phyloP scores from a whole-genome alignment of 441 rosid species.

The Jatropha podagrica region DNA sequence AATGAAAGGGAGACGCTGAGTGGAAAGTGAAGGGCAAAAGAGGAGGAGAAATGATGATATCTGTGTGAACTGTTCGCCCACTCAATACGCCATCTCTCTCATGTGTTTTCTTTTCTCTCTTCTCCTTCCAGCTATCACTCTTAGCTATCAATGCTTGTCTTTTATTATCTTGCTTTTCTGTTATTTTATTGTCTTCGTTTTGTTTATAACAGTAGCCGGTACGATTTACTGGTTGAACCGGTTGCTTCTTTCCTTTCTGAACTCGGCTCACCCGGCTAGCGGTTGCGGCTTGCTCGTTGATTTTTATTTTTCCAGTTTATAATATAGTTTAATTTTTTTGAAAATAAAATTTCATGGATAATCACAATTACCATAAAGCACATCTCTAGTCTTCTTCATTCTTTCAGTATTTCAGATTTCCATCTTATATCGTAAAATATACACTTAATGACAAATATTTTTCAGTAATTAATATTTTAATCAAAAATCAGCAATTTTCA shows the following conservation, averaged over 20 bases:
- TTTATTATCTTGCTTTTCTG: slow-evolving; percentile 16
- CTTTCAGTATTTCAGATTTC: too few species aligned
- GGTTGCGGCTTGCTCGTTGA: too few species aligned
- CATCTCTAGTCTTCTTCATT: too few species aligned
- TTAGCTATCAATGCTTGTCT: slow-evolving; percentile 9
- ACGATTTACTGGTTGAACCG: slow-evolving; percentile 36
- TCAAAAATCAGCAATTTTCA: too few species aligned
- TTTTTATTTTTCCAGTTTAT: too few species aligned
- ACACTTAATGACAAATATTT: too few species aligned
- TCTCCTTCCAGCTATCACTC: background rate
- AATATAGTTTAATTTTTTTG: too few species aligned
- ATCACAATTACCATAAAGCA: too few species aligned
- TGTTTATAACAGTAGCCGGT: slow-evolving; percentile 5
- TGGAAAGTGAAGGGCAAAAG: background rate
- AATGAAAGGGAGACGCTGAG: background rate
- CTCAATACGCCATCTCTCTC: slow-evolving; percentile 57
- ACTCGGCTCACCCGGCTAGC: background rate
- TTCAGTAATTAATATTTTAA: too few species aligned
- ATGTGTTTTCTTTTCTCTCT: background rate
- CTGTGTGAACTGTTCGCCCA: slow-evolving; percentile 32
- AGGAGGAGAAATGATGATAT: background rate
- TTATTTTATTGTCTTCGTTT: slow-evolving; percentile 8
- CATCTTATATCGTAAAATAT: too few species aligned
- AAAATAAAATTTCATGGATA: too few species aligned
- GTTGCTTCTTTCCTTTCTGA: slow-evolving; percentile 15